phyloP scores from a whole-genome alignment of 139 green algal genomes.

The Limnomonas spitsbergensis region DNA sequence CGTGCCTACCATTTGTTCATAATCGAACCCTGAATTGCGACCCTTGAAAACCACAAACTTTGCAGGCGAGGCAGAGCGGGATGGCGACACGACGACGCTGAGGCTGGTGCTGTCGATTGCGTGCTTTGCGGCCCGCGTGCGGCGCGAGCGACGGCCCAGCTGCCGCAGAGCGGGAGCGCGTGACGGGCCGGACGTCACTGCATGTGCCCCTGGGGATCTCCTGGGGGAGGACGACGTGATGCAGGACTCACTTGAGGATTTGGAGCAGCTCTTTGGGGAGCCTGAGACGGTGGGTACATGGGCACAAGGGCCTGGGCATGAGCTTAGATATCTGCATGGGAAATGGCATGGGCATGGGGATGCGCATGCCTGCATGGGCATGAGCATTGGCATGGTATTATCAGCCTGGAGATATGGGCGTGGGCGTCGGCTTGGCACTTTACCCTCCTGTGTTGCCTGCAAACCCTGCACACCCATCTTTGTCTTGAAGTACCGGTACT shows the following conservation, averaged over 20 bases:
- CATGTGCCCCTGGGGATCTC: background rate
- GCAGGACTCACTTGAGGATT: background rate
- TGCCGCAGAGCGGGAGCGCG: too few species aligned
- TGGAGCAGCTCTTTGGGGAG: constrained; percentile 8
- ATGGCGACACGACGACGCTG: constrained; percentile 11
- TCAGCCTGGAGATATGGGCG: too few species aligned
- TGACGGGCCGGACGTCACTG: background rate
- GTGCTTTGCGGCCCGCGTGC: background rate
- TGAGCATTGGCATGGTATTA: too few species aligned
- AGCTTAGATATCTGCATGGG: background rate
- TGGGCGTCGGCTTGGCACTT: too few species aligned
- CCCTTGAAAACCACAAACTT: too few species aligned
- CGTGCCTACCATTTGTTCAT: too few species aligned
- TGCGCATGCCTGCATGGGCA: background rate
- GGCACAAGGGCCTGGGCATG: background rate
- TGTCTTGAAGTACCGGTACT: too few species aligned
- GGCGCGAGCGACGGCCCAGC: background rate
- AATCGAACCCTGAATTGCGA: too few species aligned
- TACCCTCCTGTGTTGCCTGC: too few species aligned
- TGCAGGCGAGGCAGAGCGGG: too few species aligned
- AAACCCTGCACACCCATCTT: too few species aligned
- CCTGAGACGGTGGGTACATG: background rate
- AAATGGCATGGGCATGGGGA: background rate
- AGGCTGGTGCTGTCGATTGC: background rate
- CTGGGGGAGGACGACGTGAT: background rate